These are phyloP conservation scores for Fulvia fulva DNA, from an alignment of 2,329 filamentous ascomycete species.

Conservation along the genomic window DNA sequence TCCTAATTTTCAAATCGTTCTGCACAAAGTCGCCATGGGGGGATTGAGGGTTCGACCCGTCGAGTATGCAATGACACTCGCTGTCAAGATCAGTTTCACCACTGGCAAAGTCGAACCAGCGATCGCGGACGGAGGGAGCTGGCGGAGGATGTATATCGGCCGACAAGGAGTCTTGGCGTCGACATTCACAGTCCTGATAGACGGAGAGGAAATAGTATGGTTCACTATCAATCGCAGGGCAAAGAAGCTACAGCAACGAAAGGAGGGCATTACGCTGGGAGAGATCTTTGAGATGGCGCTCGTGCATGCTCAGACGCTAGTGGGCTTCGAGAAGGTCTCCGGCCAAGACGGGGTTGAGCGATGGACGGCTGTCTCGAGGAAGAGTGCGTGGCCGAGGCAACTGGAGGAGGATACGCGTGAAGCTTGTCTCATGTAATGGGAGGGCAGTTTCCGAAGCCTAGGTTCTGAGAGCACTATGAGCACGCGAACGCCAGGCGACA, in stretches of 20 bases:
- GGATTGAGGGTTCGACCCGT: too few relatives aligned
- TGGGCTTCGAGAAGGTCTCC: neutral
- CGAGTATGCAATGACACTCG: neutral
- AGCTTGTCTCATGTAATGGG: too few relatives aligned
- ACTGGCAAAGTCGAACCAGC: neutral
- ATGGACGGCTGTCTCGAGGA: neutral
- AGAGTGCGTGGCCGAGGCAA: too few relatives aligned
- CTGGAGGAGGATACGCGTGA: too few relatives aligned
- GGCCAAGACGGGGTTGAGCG: neutral
- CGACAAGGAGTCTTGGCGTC: neutral
- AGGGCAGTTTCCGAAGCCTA: too few relatives aligned
- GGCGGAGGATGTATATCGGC: neutral
- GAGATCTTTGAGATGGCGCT: neutral
- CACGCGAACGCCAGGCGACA: too few relatives aligned
- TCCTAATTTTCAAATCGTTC: neutral
- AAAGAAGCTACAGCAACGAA: neutral
- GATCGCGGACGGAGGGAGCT: neutral
- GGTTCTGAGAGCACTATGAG: too few relatives aligned
- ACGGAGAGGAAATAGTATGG: neutral
- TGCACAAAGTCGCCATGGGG: too few relatives aligned
- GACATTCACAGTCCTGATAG: neutral
- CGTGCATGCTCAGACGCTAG: neutral
- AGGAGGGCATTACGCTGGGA: neutral
- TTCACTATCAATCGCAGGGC: neutral
- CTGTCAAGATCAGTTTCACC: neutral